Base-by-base conservation (phyloP, 768 basidiomycete genomes). In the Filobasidium wieringae region DNA sequence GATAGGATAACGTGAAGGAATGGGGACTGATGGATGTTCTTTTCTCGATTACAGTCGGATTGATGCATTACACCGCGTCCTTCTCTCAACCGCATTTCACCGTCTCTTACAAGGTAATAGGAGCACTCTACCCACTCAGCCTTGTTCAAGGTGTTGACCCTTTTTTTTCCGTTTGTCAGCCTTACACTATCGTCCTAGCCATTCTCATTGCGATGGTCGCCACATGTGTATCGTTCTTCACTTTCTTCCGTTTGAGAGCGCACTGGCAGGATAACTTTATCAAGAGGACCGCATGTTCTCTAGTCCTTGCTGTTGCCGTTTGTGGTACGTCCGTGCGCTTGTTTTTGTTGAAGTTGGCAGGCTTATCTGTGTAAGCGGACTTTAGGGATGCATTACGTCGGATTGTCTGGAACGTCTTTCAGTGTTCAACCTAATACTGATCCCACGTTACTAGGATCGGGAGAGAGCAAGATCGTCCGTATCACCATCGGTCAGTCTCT, bases 1-100 rank as follows among this genome's bases (percentile, higher is more conserved):
- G 7, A 24, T 22, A 4, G 43, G 43, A 8, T 11, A 24, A 7
- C 41, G 19, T 7, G 53, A 3, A n/a, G 26, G 30, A 30, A 6
- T 9, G 31, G 31, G 40, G 27, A 19, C 30, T 15, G 17, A 58
- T 62, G 49, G 56, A 55, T 17, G 14, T 27, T 11, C 7, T 17
- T 31, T 14, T 53, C 32, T 19, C 40, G 27, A 29, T 1, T 32
- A n/a, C n/a, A 69, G 69, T 68, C 59, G 65, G 65, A 50, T 55
- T 71, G 26, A 72, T 71, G 71, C 72, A 75, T 62, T 75, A 73
- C 58, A 72, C 73, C 12, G 74, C 74, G 17, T 64, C 71, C 0
- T 74, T 75, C 64, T 47, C 60, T 34, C 62, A 72, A 12, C 72
- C 72, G 0, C 53, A 61, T 30, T 65, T 67, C 39, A 43, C 36